phyloP scores from a whole-genome alignment of 352 stramenopile genomes.

The Globisporangium ultimum region DNA sequence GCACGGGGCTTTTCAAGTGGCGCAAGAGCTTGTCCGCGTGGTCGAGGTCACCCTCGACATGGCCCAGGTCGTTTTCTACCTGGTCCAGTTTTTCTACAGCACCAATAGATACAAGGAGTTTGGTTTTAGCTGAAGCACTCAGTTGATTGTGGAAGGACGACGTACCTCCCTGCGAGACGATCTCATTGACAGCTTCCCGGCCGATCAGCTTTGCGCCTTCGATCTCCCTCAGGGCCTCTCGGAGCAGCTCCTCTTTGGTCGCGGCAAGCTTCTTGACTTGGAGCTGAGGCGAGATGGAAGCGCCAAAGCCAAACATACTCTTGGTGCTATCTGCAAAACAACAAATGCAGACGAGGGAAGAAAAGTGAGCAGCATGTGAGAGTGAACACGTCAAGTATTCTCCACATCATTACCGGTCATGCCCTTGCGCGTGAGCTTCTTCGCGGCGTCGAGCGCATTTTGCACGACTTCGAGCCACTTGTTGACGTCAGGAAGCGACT shows the following conservation, averaged over 20 bases:
- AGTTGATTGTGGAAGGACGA: not conserved
- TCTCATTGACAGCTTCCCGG: constrained; percentile 66
- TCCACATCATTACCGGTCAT: not conserved
- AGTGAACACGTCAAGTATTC: no score
- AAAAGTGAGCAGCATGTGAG: not conserved
- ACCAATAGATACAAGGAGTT: not conserved
- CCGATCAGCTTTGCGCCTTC: constrained; percentile 70
- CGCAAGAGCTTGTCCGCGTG: constrained; percentile 70
- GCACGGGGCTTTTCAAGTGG: constrained; percentile 62
- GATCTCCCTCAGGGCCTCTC: constrained; percentile 69
- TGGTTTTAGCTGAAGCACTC: not conserved
- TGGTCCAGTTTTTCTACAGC: constrained; percentile 65
- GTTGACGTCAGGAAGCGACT: constrained; percentile 52
- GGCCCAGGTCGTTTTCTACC: constrained; percentile 56
- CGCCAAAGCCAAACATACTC: constrained; percentile 55
- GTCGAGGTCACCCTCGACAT: constrained; percentile 62
- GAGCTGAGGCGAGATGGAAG: constrained; percentile 40
- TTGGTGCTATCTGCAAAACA: constrained; percentile 32
- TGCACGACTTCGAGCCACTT: constrained; percentile 82
- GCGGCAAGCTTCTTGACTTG: constrained; percentile 63
- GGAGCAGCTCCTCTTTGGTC: constrained; percentile 63
- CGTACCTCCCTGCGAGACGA: constrained; percentile 57
- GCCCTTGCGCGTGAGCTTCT: constrained; percentile 36
- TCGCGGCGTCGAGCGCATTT: constrained; percentile 58
- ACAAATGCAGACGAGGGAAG: not conserved